These are phyloP conservation scores for Nelumbo lutea DNA, from an alignment of 164 flowering plant species.

Conservation along the genomic window DNA sequence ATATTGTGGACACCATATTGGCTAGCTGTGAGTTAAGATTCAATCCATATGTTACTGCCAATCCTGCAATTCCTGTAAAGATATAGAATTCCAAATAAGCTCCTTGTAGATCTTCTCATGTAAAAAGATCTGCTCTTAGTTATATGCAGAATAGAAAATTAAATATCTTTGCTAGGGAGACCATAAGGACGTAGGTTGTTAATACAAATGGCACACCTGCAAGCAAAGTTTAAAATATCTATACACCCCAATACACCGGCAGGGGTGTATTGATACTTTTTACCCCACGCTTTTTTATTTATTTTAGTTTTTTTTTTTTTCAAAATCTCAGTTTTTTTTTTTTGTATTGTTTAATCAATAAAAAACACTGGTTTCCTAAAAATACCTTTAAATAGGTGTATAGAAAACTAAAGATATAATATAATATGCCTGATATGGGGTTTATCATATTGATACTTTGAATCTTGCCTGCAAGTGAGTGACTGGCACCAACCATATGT, in stretches of 20 bases:
- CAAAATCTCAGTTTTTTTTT: too few relatives aligned
- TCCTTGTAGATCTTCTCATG: background rate
- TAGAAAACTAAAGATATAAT: too few relatives aligned
- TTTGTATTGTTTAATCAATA: too few relatives aligned
- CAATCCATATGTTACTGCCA: slow-evolving; percentile 95
- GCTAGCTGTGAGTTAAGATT: slow-evolving; percentile 84
- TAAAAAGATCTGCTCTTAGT: background rate
- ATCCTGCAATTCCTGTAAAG: slow-evolving; percentile 81
- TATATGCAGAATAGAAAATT: background rate
- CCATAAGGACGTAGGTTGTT: background rate
- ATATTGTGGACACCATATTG: slow-evolving; percentile 82
- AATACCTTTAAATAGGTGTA: too few relatives aligned
- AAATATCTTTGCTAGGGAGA: background rate
- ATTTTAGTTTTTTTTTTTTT: too few relatives aligned
- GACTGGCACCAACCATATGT: background rate
- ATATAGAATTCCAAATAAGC: slow-evolving; percentile 10
- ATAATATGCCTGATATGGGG: too few relatives aligned
- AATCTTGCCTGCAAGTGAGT: too few relatives aligned
- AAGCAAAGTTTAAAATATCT: too few relatives aligned
- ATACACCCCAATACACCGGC: background rate
- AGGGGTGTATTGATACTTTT: background rate
- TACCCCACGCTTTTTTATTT: too few relatives aligned
- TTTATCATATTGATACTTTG: too few relatives aligned
- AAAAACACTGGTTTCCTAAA: too few relatives aligned
- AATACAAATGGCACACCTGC: background rate